Base-by-base conservation (phyloP, 2,329 filamentous ascomycete genomes). In the Didymella exigua region DNA sequence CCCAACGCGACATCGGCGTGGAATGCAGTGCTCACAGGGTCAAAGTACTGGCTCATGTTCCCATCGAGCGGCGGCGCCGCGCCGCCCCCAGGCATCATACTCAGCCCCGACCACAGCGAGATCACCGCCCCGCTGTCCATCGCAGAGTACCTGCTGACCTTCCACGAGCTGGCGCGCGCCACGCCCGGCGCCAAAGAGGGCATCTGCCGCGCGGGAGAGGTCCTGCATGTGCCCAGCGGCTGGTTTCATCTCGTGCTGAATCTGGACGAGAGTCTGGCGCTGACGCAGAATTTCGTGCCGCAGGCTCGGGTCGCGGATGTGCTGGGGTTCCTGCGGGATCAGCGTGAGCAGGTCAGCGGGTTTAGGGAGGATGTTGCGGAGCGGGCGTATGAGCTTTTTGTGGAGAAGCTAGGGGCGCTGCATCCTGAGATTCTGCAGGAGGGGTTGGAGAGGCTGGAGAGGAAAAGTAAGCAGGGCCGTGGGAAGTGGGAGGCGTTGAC, bases 31-130 rank as follows among this genome's bases (percentile, higher is more conserved):
- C 80, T 98, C 24, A 86, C 89, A 55, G 95, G 93, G 5, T 86
- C 88, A 29, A 98, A 98, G 72, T 98, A 98, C 80, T 98, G 95
- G 93, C 93, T 98, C 74, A 96, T 98, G 91, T 98, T 98, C 70
- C 92, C 91, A n/a, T n/a, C n/a, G 0, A 89, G 90, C 0, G 86
- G 86, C 0, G 73, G 79, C 1, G 77, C 77, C 5, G 84, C 86
- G 0, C 82, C 87, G 3, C 92, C 95, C 6, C 93, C 93, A 0
- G 93, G 93, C 3, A 93, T 98, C 31, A 96, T 89, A 66, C 90
- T 97, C 36, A 96, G 90, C 4, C 82, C 87, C 33, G 95, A 98
- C 70, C 89, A 91, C 70, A 93, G 90, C 70, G 93, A 98, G 76
- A 93, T 98, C 45, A 98, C 93, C 0, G 92, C 89, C 48, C 95